These are phyloP conservation scores for Malassezia arunalokei DNA, from an alignment of 1,284 basidiomycete species.

Conservation along the genomic window DNA sequence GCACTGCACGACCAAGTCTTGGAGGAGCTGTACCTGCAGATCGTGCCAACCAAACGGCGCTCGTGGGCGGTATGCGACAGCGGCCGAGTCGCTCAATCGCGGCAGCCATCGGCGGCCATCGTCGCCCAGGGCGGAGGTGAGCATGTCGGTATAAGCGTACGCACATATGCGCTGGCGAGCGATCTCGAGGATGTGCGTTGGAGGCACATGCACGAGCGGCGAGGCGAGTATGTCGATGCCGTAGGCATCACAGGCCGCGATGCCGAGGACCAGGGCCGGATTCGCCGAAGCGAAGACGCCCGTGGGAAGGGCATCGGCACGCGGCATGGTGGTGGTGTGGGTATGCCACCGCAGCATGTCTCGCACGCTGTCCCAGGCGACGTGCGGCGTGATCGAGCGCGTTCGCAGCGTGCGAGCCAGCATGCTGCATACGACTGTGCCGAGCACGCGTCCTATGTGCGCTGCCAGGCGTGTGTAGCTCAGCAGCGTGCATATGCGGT, in stretches of 20 bases:
- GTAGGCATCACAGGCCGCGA: slow-evolving; percentile 40
- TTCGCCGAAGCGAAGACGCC: slow-evolving; percentile 1
- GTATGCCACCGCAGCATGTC: not conserved
- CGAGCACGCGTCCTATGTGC: slow-evolving; percentile 31
- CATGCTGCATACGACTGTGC: slow-evolving; percentile 25
- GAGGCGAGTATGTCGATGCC: slow-evolving; percentile 36
- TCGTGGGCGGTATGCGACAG: slow-evolving; percentile 12
- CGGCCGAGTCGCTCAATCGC: slow-evolving; percentile 1
- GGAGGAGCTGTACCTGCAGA: slow-evolving; percentile 74
- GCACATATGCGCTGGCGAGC: slow-evolving; percentile 22
- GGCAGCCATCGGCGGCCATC: slow-evolving; percentile 1
- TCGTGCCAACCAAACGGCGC: slow-evolving; percentile 72
- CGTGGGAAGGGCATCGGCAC: not conserved
- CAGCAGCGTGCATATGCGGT: slow-evolving; percentile 34
- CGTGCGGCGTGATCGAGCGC: not conserved
- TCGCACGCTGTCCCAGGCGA: not conserved
- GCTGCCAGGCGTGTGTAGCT: slow-evolving; percentile 34
- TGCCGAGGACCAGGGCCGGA: slow-evolving; percentile 34
- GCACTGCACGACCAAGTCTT: slow-evolving; percentile 77
- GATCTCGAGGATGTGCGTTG: slow-evolving; percentile 28
- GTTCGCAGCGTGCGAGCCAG: slow-evolving; percentile 18
- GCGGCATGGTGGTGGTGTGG: not conserved
- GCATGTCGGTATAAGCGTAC: slow-evolving; percentile 8
- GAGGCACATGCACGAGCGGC: slow-evolving; percentile 25
- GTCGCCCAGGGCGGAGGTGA: not conserved